Evolutionary conservation across 2,329 filamentous ascomycete genomes (phyloP).

Genomic region (Ophiocordyceps camponoti-rufipedis): DNA sequence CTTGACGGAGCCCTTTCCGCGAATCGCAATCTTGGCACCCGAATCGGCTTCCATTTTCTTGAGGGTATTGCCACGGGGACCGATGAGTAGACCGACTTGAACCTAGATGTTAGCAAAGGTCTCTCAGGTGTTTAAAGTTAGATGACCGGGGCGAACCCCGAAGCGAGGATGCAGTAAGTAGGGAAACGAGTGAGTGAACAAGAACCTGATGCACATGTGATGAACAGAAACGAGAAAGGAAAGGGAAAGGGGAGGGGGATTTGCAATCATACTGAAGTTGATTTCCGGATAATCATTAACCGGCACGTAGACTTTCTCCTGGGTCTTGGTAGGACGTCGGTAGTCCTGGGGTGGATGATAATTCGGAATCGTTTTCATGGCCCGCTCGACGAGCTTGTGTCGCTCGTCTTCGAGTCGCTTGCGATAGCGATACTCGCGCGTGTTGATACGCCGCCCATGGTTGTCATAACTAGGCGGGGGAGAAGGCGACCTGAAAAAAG

Average conservation of each 20-base stretch:
- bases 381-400: slow-evolving; percentile 96
- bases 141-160: slow-evolving; percentile 2
- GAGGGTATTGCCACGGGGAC: slow-evolving; percentile 96
- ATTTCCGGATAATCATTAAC: slow-evolving; percentile 99
- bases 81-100: slow-evolving; percentile 99
- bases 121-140: slow-evolving; percentile 2
- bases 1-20: slow-evolving; percentile 98
- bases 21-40: slow-evolving; percentile 94
- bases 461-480: slow-evolving; percentile 97
- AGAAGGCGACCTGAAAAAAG: slow-evolving; percentile 60
- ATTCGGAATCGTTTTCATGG: slow-evolving; percentile 99
- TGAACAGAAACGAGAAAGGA: slow-evolving; percentile 7
- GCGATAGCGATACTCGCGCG: slow-evolving; percentile 92
- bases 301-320: slow-evolving; percentile 99
- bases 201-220: neutral
- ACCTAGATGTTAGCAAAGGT: slow-evolving; percentile 78
- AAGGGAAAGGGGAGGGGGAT: slow-evolving; percentile 53
- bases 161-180: neutral
- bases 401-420: slow-evolving; percentile 97
- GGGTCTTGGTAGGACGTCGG: slow-evolving; percentile 95
- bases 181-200: neutral
- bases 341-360: slow-evolving; percentile 98
- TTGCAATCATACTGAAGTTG: slow-evolving; percentile 99
- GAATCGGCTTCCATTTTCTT: slow-evolving; percentile 99
- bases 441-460: slow-evolving; percentile 98